Percentiles rank a stretch among this genome's conserved stretches.
Evolutionary conservation across 2,329 filamentous ascomycete species (phyloP).

Genomic region (Aspergillus fumigatus): DNA sequence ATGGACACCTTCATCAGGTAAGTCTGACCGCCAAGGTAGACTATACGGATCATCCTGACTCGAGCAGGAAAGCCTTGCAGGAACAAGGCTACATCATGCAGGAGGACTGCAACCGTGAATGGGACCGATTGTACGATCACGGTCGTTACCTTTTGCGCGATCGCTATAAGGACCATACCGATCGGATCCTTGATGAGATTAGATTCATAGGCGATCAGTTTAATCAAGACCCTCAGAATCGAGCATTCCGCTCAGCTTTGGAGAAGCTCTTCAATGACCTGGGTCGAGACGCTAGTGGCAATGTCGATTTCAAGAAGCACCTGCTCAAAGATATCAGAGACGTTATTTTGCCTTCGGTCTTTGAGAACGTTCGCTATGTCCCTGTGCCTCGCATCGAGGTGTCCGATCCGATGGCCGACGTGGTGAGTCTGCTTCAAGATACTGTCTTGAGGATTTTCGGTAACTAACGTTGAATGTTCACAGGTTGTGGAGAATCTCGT

Average conservation of each 20-base stretch:
- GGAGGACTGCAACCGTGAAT: constrained; percentile 72
- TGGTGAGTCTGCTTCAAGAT: constrained; percentile 35
- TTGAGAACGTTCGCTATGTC: constrained; percentile 84
- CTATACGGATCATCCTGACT: constrained; percentile 6
- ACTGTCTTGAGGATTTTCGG: too few relatives aligned
- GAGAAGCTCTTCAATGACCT: constrained; percentile 85
- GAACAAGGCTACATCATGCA: constrained; percentile 89
- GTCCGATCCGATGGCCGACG: constrained; percentile 76
- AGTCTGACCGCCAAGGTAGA: not conserved
- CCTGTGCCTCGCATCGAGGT: constrained; percentile 94
- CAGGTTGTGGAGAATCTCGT: constrained; percentile 84
- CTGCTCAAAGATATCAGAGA: constrained; percentile 83
- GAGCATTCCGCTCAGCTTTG: constrained; percentile 67
- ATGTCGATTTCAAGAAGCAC: constrained; percentile 86
- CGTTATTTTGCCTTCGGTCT: constrained; percentile 75
- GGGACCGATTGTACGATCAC: constrained; percentile 78
- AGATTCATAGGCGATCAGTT: constrained; percentile 90
- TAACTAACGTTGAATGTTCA: constrained; percentile 1
- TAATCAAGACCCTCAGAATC: constrained; percentile 81
- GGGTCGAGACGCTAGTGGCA: constrained; percentile 81
- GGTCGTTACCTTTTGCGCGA: constrained; percentile 83
- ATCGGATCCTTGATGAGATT: constrained; percentile 81
- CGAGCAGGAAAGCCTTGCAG: constrained; percentile 64
- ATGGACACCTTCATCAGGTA: constrained; percentile 67
- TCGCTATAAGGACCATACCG: constrained; percentile 80